These are phyloP conservation scores for Candida cerambycidarum DNA, from an alignment of 805 yeast species.

Conservation along the genomic window DNA sequence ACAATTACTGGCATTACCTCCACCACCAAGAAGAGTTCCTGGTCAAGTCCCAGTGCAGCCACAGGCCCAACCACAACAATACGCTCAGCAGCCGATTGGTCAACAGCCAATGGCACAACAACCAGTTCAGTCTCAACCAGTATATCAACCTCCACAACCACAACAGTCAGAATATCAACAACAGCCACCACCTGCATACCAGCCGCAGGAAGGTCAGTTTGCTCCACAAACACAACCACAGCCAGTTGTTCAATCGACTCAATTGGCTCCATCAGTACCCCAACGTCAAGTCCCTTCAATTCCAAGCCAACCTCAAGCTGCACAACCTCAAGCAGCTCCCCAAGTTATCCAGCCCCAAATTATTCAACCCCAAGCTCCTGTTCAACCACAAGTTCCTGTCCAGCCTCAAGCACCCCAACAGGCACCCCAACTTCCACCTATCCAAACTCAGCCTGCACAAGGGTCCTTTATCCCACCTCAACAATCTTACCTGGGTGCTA, in stretches of 20 bases:
- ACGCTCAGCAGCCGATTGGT: neutral
- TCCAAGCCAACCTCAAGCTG: neutral
- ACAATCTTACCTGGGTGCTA: no score
- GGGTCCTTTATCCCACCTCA: no score
- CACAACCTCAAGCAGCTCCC: conserved; percentile 2
- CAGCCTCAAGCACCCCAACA: no score
- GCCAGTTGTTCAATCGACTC: conserved; percentile 3
- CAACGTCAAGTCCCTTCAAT: conserved; percentile 9
- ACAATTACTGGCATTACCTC: conserved; percentile 19
- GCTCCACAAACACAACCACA: conserved; percentile 12
- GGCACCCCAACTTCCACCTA: no score
- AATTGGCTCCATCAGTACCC: neutral
- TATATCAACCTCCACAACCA: conserved; percentile 5
- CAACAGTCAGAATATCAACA: conserved; percentile 13
- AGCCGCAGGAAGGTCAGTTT: conserved; percentile 5
- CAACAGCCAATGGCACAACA: conserved; percentile 8
- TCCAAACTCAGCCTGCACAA: no score
- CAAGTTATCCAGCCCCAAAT: conserved; percentile 6
- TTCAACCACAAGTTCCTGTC: no score
- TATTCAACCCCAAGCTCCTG: no score
- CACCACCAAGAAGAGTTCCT: conserved; percentile 38
- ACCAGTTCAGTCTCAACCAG: conserved; percentile 8
- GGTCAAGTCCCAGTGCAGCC: conserved; percentile 11
- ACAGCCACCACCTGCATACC: conserved; percentile 3
- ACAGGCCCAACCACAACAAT: no score